Evolutionary conservation across 2,329 filamentous ascomycete species (phyloP), one percentile per base, ranked within the genome.

Genomic region (Scolecobasidium constrictum): DNA sequence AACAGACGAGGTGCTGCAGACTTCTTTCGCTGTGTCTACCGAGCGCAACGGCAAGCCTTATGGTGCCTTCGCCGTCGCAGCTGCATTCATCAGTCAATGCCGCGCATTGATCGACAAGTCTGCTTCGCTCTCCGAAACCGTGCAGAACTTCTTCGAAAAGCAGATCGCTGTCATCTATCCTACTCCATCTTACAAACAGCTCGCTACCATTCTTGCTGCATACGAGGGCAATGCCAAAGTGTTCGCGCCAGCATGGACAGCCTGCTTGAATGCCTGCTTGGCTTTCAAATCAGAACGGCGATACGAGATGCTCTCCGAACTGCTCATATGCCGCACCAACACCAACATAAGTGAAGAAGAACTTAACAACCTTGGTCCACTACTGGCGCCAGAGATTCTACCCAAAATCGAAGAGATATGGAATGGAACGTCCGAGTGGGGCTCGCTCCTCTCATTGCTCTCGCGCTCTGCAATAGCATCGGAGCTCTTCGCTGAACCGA

Each of bases 171-270:
- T 66, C 1, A 63, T 92, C 13, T 61, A 88, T 3, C 61, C 72
- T 2, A 87, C 85, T 0, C 75, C 83, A 0, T 88, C 86, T 1
- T 75, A 77, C 0, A 60, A 72, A 2, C 72, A 80, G 40, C 59
- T 94, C 0, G 65, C 87, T 5, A 73, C 78, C 0, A 75, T 78
- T 9, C 64, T 94, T 0, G 72, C 78, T 38, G 59, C 72, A 1
- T 64, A 61, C 19, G 52, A 55, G 4, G 49, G 55, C 1, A 50
- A 57, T 11, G n/a, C 48, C 5, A 28, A 39, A 11, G 46, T 40
- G 26, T 64, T 59, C 46, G 52, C 55, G 40, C 44, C 47, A 31
- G 50, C 50, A 9, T 66, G 56, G 59, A 55, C 44, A 38, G 48
- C 48, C 5, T 49, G 52, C n/a, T 46, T 63, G 5, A 60, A 57